Evolutionary conservation across 2,329 filamentous ascomycete genomes (phyloP).

Genomic region (Decorospora gaudefroyi): DNA sequence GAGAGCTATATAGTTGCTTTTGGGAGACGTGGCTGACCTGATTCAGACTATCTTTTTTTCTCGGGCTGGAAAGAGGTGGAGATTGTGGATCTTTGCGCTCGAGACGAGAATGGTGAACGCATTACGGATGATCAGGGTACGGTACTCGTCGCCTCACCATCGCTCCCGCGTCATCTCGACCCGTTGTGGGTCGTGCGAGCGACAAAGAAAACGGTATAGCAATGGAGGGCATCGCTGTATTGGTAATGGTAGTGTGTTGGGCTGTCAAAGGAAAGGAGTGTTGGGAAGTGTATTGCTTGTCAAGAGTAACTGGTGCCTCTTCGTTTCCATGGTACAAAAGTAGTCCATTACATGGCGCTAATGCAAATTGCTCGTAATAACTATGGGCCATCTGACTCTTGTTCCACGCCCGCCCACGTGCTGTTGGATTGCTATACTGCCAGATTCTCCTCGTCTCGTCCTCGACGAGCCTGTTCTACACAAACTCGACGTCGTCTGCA

Average conservation of each 20-base stretch:
- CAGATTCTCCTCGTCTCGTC: neutral
- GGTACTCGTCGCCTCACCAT: conserved; percentile 13
- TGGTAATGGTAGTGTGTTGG: too few relatives aligned
- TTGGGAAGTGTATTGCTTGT: too few relatives aligned
- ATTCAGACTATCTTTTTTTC: conserved; percentile 54
- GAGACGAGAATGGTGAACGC: conserved; percentile 32
- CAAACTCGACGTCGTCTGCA: neutral
- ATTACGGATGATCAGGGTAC: conserved; percentile 32
- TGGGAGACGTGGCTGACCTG: neutral
- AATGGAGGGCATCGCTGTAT: neutral
- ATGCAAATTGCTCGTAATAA: too few relatives aligned
- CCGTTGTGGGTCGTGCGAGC: conserved; percentile 37
- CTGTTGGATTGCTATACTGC: neutral
- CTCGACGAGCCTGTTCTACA: neutral
- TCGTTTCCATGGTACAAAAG: too few relatives aligned
- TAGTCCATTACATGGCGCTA: too few relatives aligned
- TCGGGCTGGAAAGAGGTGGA: conserved; percentile 59
- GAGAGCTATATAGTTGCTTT: neutral
- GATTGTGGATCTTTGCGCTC: conserved; percentile 57
- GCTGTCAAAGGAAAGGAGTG: too few relatives aligned
- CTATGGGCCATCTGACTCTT: too few relatives aligned
- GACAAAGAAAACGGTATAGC: conserved; percentile 14
- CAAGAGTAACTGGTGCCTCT: too few relatives aligned
- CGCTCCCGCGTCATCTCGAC: conserved; percentile 28
- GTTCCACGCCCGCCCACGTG: too few relatives aligned